phyloP scores from a whole-genome alignment of 2,329 filamentous ascomycete species.

The Botryotinia globosa region DNA sequence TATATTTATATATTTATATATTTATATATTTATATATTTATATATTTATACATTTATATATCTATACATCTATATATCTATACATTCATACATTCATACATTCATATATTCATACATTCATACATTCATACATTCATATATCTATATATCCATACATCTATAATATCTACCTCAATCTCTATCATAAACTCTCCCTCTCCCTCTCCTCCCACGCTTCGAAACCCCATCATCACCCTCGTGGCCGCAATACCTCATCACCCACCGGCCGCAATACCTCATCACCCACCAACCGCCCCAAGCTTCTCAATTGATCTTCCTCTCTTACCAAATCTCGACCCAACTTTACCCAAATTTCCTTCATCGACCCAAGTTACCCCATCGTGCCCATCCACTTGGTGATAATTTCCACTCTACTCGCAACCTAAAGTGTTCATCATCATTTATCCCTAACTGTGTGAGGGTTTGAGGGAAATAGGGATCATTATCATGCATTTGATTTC shows the following conservation, averaged over 20 bases:
- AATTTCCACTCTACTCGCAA: neutral
- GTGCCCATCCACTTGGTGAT: neutral
- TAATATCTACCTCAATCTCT: too few relatives aligned
- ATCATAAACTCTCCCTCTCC: neutral
- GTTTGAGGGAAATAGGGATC: neutral
- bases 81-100: too few relatives aligned
- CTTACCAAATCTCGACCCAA: neutral
- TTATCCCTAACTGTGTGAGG: neutral
- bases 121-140: too few relatives aligned
- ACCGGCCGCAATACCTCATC: neutral
- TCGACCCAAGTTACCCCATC: neutral
- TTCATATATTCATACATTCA: too few relatives aligned
- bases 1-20: too few relatives aligned
- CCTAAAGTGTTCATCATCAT: neutral
- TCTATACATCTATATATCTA: too few relatives aligned
- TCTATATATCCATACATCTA: too few relatives aligned
- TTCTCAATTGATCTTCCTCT: neutral
- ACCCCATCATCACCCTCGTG: constrained; percentile 1
- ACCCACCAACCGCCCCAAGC: constrained; percentile 8
- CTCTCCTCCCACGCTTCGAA: neutral
- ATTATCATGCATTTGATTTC: neutral
- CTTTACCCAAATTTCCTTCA: neutral
- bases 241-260: neutral
- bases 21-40: too few relatives aligned
- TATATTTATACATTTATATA: too few relatives aligned